Evolutionary conservation across 1,139 yeast genomes (phyloP).

Genomic region (Pichia sp.): DNA sequence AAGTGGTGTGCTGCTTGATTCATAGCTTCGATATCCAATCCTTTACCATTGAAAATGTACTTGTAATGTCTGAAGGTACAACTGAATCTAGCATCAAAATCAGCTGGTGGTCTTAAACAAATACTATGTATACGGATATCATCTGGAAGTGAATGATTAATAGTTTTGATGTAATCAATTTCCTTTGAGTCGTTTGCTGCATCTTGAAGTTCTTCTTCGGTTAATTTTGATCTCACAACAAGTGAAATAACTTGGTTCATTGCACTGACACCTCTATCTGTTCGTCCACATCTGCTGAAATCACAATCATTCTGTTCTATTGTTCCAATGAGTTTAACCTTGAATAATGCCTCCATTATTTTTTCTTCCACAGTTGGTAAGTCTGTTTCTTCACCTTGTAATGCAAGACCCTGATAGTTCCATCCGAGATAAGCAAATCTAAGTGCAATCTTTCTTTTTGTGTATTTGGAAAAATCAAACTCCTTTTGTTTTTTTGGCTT

Average conservation of each 20-base stretch:
- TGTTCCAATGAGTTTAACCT: slow-evolving; percentile 64
- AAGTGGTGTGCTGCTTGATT: slow-evolving; percentile 60
- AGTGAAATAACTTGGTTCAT: slow-evolving; percentile 92
- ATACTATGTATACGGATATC: slow-evolving; percentile 84
- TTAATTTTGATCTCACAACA: slow-evolving; percentile 65
- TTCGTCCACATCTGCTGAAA: slow-evolving; percentile 93
- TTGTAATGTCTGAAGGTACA: slow-evolving; percentile 82
- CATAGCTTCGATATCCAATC: slow-evolving; percentile 67
- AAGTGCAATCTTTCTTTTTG: slow-evolving; percentile 73
- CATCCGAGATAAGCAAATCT: slow-evolving; percentile 89
- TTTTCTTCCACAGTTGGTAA: slow-evolving; percentile 86
- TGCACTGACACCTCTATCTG: slow-evolving; percentile 97
- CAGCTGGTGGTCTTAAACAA: slow-evolving; percentile 76
- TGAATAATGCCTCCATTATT: slow-evolving; percentile 66
- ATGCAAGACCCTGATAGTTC: slow-evolving; percentile 90
- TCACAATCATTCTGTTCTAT: slow-evolving; percentile 58
- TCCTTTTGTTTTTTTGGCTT: slow-evolving; percentile 37
- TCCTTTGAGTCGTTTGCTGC: slow-evolving; percentile 61
- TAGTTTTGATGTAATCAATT: slow-evolving; percentile 68
- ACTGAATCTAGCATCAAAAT: slow-evolving; percentile 91
- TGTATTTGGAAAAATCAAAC: slow-evolving; percentile 68
- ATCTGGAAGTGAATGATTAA: slow-evolving; percentile 75
- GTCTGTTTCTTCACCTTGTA: slow-evolving; percentile 72
- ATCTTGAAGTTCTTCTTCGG: slow-evolving; percentile 54
- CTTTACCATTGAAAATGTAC: slow-evolving; percentile 62